These are phyloP conservation scores for Curvularia sp. DNA, from an alignment of 2,329 filamentous ascomycete genomes.

Conservation along the genomic window DNA sequence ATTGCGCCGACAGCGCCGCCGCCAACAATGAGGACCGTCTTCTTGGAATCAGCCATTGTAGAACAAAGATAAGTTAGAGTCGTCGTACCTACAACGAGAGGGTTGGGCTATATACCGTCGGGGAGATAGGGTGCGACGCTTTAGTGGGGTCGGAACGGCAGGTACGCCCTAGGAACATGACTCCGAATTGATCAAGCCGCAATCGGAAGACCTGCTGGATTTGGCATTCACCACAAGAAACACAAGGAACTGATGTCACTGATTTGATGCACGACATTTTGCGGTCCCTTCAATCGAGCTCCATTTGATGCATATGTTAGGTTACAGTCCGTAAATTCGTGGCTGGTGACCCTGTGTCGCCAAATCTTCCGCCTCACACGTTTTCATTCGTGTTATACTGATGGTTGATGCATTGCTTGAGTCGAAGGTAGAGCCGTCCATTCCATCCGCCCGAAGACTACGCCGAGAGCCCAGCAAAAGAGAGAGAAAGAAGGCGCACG, in stretches of 20 bases:
- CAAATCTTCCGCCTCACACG: conserved; percentile 38
- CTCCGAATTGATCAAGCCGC: conserved; percentile 7
- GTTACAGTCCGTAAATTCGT: conserved; percentile 49
- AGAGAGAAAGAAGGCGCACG: conserved; percentile 57
- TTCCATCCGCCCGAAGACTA: conserved; percentile 48
- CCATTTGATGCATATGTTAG: conserved; percentile 51
- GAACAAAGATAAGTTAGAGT: background rate
- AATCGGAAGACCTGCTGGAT: conserved; percentile 9
- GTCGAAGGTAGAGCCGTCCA: conserved; percentile 46
- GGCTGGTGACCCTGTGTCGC: conserved; percentile 44
- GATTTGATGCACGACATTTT: conserved; percentile 11
- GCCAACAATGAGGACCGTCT: conserved; percentile 61
- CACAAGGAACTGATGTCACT: conserved; percentile 1
- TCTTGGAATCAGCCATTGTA: conserved; percentile 37
- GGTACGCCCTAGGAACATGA: conserved; percentile 14
- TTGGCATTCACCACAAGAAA: conserved; percentile 2
- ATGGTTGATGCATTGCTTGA: conserved; percentile 40
- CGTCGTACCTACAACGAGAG: background rate
- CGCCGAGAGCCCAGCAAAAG: conserved; percentile 51
- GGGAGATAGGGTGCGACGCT: conserved; percentile 21
- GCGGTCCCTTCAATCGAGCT: conserved; percentile 47
- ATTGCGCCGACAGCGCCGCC: conserved; percentile 65
- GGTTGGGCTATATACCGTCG: conserved; percentile 2
- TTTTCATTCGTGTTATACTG: conserved; percentile 34
- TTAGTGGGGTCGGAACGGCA: conserved; percentile 39